phyloP scores from a whole-genome alignment of 352 stramenopile genomes.

The Elongisporangium prolatum region DNA sequence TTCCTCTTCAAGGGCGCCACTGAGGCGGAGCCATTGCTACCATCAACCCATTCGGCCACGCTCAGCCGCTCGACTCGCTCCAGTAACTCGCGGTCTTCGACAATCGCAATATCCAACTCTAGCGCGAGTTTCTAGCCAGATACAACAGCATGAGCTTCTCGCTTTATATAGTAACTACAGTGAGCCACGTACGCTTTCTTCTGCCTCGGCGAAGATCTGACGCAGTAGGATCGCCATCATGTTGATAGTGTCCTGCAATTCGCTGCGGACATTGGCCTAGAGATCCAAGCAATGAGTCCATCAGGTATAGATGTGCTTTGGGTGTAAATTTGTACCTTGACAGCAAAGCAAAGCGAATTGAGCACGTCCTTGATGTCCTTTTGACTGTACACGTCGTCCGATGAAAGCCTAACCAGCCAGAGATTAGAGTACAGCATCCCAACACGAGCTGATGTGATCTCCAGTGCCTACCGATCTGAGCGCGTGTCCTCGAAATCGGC shows the following conservation, averaged over 20 bases:
- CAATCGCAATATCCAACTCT: constrained; percentile 65
- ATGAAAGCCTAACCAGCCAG: constrained; percentile 36
- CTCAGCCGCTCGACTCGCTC: constrained; percentile 73
- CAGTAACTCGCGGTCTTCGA: constrained; percentile 71
- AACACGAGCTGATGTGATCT: background rate
- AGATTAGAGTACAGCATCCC: background rate
- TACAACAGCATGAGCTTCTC: background rate
- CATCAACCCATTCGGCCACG: constrained; percentile 63
- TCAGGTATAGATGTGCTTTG: background rate
- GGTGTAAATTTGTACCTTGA: constrained; percentile 38
- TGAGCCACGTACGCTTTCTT: constrained; percentile 39
- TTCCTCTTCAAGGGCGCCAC: constrained; percentile 18
- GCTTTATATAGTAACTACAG: too few species aligned
- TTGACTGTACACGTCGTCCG: constrained; percentile 79
- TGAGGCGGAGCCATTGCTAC: constrained; percentile 21
- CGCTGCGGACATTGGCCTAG: constrained; percentile 67
- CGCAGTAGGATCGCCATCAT: constrained; percentile 84
- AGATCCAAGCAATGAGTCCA: background rate
- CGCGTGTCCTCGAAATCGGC: constrained; percentile 84
- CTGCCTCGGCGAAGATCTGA: constrained; percentile 71
- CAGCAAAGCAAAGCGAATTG: constrained; percentile 70
- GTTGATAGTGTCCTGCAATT: constrained; percentile 82
- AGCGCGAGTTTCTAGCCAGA: constrained; percentile 44
- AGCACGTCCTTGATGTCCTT: constrained; percentile 78
- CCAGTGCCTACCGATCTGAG: constrained; percentile 38